These are phyloP conservation scores for Pholiota microspora DNA, from an alignment of 768 basidiomycete species.

Conservation along the genomic window DNA sequence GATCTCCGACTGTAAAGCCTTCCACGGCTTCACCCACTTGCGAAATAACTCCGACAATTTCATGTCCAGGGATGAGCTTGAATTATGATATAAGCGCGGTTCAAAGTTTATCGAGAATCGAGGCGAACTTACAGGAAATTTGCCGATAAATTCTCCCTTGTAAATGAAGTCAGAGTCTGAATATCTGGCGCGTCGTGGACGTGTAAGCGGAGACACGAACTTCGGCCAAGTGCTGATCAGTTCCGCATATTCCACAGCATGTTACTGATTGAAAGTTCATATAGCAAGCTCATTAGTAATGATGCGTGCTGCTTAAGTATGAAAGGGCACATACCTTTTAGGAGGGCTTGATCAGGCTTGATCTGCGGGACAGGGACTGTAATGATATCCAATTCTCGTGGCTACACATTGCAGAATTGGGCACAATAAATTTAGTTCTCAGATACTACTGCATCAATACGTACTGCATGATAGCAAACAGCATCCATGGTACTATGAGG, in stretches of 20 bases:
- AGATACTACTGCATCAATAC: neutral
- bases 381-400: constrained; percentile 50
- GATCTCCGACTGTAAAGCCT: constrained; percentile 76
- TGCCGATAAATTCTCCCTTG: constrained; percentile 66
- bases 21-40: constrained; percentile 76
- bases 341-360: constrained; percentile 50
- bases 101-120: neutral
- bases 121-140: constrained; percentile 51
- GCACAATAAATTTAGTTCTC: neutral
- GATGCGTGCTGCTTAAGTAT: neutral
- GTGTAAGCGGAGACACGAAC: too few species aligned
- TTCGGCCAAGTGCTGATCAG: constrained; percentile 50
- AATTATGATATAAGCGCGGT: neutral
- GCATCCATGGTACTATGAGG: constrained; percentile 37
- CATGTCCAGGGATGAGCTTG: constrained; percentile 45
- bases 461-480: constrained; percentile 43
- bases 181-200: too few species aligned
- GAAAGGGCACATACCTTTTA: constrained; percentile 42
- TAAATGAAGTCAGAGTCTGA: neutral
- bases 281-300: neutral
- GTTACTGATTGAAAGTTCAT: constrained; percentile 22
- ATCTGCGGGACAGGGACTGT: constrained; percentile 50
- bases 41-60: constrained; percentile 70
- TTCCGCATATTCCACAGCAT: constrained; percentile 62
- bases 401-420: constrained; percentile 23